These are phyloP conservation scores for Melampsora americana DNA, from an alignment of 1,284 basidiomycete genomes.

Conservation along the genomic window DNA sequence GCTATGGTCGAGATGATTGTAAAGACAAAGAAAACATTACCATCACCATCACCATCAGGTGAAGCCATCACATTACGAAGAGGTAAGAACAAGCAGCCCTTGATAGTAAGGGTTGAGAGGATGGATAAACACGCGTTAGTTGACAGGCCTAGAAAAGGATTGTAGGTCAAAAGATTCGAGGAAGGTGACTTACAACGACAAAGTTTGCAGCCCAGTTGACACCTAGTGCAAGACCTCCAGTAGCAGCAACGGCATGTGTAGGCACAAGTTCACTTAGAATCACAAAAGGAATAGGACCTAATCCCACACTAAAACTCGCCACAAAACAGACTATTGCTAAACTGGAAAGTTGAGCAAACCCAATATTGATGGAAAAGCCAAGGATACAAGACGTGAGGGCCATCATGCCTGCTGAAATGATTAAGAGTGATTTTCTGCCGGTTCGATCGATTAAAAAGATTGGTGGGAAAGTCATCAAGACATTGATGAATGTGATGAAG, in stretches of 20 bases:
- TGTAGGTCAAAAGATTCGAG: not conserved
- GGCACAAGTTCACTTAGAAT: slow-evolving; percentile 90
- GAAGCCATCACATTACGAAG: slow-evolving; percentile 21
- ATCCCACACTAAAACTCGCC: slow-evolving; percentile 80
- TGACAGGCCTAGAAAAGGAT: not conserved
- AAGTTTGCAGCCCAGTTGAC: slow-evolving; percentile 54
- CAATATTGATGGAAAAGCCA: slow-evolving; percentile 68
- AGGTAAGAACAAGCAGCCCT: slow-evolving; percentile 32
- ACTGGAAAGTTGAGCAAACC: slow-evolving; percentile 65
- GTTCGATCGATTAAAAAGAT: slow-evolving; percentile 73
- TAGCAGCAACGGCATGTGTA: slow-evolving; percentile 58
- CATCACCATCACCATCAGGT: slow-evolving; percentile 40
- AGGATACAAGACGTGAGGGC: slow-evolving; percentile 66
- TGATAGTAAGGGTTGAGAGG: not conserved
- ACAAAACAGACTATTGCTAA: slow-evolving; percentile 77
- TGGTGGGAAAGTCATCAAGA: slow-evolving; percentile 71
- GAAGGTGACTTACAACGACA: slow-evolving; percentile 46
- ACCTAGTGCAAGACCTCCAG: slow-evolving; percentile 51
- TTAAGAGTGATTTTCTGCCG: slow-evolving; percentile 56
- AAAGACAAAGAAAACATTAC: slow-evolving; percentile 39
- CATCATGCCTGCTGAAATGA: slow-evolving; percentile 61
- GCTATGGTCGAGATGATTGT: slow-evolving; percentile 12
- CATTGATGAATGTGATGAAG: slow-evolving; percentile 67
- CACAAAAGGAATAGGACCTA: slow-evolving; percentile 89
- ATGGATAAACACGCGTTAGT: not conserved